phyloP scores from a whole-genome alignment of 495 filamentous ascomycete species.

The Neurospora hispaniola region DNA sequence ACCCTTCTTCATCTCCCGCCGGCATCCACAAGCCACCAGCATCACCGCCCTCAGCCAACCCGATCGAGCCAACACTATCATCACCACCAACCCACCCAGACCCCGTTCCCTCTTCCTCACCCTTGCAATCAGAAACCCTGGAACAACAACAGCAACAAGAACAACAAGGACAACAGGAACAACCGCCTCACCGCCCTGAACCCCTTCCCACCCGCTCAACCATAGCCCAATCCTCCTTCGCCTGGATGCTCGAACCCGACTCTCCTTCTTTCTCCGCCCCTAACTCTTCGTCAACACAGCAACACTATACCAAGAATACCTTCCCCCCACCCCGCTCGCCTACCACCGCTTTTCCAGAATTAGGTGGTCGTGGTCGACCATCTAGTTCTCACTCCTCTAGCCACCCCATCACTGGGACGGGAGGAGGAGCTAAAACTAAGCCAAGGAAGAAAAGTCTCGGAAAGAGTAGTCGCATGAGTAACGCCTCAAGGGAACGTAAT shows the following conservation, averaged over 20 bases:
- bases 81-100: not conserved
- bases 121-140: slow-evolving; percentile 1
- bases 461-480: slow-evolving; percentile 3
- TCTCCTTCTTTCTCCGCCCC: not conserved
- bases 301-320: not conserved
- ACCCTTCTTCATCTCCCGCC: not conserved
- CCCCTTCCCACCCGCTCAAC: slow-evolving; percentile 51
- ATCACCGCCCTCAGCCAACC: not conserved
- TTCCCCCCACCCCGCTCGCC: slow-evolving; percentile 8
- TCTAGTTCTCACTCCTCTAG: not conserved
- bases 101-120: not conserved
- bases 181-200: slow-evolving; percentile 11
- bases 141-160: not conserved
- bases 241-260: slow-evolving; percentile 78
- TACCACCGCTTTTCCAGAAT: slow-evolving; percentile 2
- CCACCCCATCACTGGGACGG: not conserved
- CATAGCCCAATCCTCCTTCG: slow-evolving; percentile 77
- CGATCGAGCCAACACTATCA: not conserved
- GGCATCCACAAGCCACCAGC: not conserved
- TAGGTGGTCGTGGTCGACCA: not conserved
- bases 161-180: not conserved
- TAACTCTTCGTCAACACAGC: not conserved
- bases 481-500: slow-evolving; percentile 38
- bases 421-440: slow-evolving; percentile 18
- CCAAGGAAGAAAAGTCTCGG: not conserved